Conservation (phyloP, 176 grass and related monocot genomes). For the Carex pumila region DNA sequence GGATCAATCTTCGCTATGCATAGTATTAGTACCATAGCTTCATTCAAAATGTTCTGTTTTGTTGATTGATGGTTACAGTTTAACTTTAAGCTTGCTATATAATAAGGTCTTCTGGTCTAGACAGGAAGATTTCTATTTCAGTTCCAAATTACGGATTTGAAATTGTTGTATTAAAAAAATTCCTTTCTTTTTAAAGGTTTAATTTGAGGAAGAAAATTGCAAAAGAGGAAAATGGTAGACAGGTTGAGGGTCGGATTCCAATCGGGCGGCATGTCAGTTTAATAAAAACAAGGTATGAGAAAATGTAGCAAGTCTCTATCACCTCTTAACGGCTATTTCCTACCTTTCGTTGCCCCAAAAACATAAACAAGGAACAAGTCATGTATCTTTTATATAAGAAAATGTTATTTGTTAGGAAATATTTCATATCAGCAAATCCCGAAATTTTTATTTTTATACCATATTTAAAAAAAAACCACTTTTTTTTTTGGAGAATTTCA, state of each 20-base stretch:
- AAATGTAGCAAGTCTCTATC: background rate
- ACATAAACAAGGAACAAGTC: background rate
- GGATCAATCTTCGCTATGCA: too few species aligned
- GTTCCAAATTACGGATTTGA: background rate
- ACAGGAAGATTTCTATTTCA: background rate
- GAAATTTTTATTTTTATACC: too few species aligned
- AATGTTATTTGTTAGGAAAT: too few species aligned
- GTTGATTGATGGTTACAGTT: background rate
- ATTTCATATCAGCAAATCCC: too few species aligned
- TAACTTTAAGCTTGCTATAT: background rate
- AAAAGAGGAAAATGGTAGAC: background rate
- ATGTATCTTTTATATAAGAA: too few species aligned
- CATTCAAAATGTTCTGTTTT: too few species aligned
- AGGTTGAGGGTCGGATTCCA: constrained; percentile 6
- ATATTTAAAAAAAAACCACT: too few species aligned
- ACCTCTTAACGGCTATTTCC: background rate
- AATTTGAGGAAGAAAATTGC: background rate
- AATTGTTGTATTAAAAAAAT: background rate
- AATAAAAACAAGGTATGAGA: background rate
- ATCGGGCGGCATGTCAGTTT: constrained; percentile 1
- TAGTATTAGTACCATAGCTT: too few species aligned
- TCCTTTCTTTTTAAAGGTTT: background rate
- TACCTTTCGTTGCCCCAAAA: background rate
- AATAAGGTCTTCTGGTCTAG: background rate
- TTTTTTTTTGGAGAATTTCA: too few species aligned